phyloP scores from a whole-genome alignment of 176 grass and related monocot species.

The Aegilops speltoides region DNA sequence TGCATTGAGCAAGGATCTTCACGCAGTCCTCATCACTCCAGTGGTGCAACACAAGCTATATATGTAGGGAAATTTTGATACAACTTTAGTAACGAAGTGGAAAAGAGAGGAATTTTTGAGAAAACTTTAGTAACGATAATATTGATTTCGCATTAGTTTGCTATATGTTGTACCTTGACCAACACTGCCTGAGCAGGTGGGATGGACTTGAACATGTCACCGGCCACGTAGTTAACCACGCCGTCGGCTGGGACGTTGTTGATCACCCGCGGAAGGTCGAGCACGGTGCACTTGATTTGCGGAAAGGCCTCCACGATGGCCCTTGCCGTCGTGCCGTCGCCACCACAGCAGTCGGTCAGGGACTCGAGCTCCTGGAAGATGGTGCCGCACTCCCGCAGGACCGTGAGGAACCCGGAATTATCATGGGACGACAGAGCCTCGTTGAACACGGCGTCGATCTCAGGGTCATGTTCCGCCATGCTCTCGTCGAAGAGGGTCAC shows the following conservation, averaged over 20 bases:
- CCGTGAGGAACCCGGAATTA: not conserved
- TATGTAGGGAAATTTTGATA: too few species aligned
- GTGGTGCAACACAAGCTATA: conserved; percentile 32
- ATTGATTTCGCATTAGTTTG: not conserved
- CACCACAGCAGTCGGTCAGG: conserved; percentile 35
- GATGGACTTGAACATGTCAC: conserved; percentile 44
- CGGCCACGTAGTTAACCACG: conserved; percentile 19
- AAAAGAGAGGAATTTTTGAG: too few species aligned
- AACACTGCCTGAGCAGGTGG: conserved; percentile 41
- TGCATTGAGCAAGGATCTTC: conserved; percentile 47
- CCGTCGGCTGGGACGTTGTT: not conserved
- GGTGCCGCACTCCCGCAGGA: not conserved
- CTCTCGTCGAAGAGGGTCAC: not conserved
- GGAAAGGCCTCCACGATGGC: conserved; percentile 26
- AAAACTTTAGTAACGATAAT: too few species aligned
- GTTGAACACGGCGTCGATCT: conserved; percentile 6
- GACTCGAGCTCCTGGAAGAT: conserved; percentile 30
- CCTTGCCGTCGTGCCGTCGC: conserved; percentile 18
- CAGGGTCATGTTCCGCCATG: not conserved
- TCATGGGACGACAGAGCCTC: conserved; percentile 2
- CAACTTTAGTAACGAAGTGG: not conserved
- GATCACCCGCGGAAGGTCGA: conserved; percentile 37
- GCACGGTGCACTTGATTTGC: conserved; percentile 31
- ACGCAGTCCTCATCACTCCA: conserved; percentile 45
- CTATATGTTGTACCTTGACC: conserved; percentile 19